Evolutionary conservation across 495 filamentous ascomycete species (phyloP).

Genomic region (Cercophora newfieldiana): DNA sequence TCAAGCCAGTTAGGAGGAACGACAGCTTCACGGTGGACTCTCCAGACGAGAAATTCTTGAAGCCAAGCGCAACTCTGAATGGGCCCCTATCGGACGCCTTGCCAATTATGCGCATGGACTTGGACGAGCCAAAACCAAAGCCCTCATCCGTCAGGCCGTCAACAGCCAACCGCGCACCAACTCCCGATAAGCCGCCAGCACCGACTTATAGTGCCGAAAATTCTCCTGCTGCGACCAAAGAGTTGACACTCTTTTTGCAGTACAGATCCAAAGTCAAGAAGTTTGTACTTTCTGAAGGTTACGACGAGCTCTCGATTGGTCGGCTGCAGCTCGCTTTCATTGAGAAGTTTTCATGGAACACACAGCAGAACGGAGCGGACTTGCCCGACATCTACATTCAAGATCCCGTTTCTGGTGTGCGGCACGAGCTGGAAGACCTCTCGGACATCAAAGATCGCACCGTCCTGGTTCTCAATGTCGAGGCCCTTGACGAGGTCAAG

Average conservation of each 20-base stretch:
- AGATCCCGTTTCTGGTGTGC: conserved; percentile 89
- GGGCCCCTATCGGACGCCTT: conserved; percentile 43
- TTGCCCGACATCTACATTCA: conserved; percentile 97
- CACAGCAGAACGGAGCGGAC: conserved; percentile 88
- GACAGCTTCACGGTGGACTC: conserved; percentile 55
- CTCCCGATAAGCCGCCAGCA: conserved; percentile 43
- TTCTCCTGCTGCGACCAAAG: conserved; percentile 77
- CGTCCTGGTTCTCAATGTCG: conserved; percentile 90
- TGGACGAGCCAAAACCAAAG: conserved; percentile 32
- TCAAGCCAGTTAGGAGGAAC: conserved; percentile 26
- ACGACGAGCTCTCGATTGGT: conserved; percentile 77
- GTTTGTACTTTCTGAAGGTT: conserved; percentile 82
- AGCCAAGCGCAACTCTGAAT: conserved; percentile 54
- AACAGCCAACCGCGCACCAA: conserved; percentile 27
- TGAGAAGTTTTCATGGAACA: conserved; percentile 98
- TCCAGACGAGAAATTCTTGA: conserved; percentile 60
- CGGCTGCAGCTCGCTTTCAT: conserved; percentile 96
- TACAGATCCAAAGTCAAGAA: conserved; percentile 98
- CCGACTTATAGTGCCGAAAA: conserved; percentile 52
- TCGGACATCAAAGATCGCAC: conserved; percentile 93
- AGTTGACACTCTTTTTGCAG: conserved; percentile 93
- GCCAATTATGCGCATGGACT: conserved; percentile 34
- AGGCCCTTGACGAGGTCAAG: conserved; percentile 95
- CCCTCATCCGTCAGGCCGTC: conserved; percentile 25
- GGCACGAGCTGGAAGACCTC: conserved; percentile 93